These are phyloP conservation scores for Bryoglossum gracile DNA, from an alignment of 495 filamentous ascomycete species.

Conservation along the genomic window DNA sequence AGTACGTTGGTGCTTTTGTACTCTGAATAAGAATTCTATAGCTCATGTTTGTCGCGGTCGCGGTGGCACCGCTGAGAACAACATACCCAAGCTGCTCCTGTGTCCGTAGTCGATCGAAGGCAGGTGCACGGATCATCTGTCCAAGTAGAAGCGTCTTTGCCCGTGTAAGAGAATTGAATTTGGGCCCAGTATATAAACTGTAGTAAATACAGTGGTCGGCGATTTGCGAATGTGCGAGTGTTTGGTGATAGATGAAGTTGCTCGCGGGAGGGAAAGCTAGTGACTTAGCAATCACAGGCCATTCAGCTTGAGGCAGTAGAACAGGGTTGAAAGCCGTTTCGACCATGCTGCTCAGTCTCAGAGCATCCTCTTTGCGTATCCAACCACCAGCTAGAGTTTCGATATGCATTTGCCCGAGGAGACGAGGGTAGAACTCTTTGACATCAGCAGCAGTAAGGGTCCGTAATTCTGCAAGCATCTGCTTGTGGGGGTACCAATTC, in stretches of 20 bases:
- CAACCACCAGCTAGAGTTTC: conserved; percentile 92
- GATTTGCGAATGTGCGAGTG: conserved; percentile 79
- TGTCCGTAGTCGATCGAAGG: conserved; percentile 87
- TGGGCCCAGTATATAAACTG: conserved; percentile 69
- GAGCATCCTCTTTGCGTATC: conserved; percentile 88
- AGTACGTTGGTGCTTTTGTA: conserved; percentile 72
- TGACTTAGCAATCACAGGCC: conserved; percentile 67
- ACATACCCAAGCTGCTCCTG: conserved; percentile 98
- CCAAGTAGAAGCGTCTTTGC: conserved; percentile 78
- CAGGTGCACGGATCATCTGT: conserved; percentile 92
- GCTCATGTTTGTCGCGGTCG: conserved; percentile 64
- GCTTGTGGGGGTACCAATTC: conserved; percentile 71
- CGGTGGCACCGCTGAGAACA: conserved; percentile 73
- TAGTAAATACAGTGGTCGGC: conserved; percentile 97
- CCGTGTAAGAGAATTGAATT: conserved; percentile 55
- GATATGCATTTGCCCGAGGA: conserved; percentile 78
- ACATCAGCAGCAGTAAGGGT: conserved; percentile 68
- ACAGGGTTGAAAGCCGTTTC: conserved; percentile 71
- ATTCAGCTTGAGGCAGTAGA: conserved; percentile 67
- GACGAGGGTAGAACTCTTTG: conserved; percentile 66
- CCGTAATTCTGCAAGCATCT: conserved; percentile 70
- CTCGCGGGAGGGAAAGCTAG: conserved; percentile 70
- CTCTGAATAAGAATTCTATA: conserved; percentile 93
- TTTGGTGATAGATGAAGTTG: conserved; percentile 75
- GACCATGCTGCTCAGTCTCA: conserved; percentile 76